Evolutionary conservation across 306 rosid species (phyloP), one percentile per base, ranked within the genome.

Genomic region (Castanospermum australe): DNA sequence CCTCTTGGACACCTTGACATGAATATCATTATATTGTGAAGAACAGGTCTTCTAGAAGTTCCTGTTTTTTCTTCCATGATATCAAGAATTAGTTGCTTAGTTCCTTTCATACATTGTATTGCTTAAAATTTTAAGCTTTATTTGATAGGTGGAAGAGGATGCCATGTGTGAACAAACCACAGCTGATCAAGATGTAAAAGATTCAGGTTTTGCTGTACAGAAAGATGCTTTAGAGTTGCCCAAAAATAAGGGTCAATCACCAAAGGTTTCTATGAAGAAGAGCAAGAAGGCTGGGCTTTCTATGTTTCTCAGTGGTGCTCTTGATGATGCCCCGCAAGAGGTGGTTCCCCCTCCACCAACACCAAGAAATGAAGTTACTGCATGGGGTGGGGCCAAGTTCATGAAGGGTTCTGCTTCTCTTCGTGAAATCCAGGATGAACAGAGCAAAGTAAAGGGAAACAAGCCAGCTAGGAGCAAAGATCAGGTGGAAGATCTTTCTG

Each of bases 301-400:
- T 8, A 90, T 92, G 99, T 95, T 95, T 85, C 87, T 95, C 88
- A 95, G 97, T 71, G 99, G 99, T 38, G 98, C 98, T 60, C 91
- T 95, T 24, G 99, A 92, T 70, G 92, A 91, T 48, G 39, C 44
- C 20, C 91, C 89, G 0, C 83, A 90, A 78, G 87, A 81, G 67
- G 83, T 79, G 28, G 85, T 79, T 13, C 88, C 89, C 5, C 91
- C 92, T 33, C 92, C 92, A 50, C 88, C 89, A 0, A 39, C 84
- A 6, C 94, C 90, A 18, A 92, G 32, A 90, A 72, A 33, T 22
- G 99, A 95, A 44, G 97, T 86, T 51, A 98, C 98, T 57, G 99
- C 98, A 25, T 95, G 99, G 99, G 99, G 98, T 32, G 99, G 99
- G 48, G 93, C 91, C 25, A 91, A 86, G 80, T 71, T 89, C 75